phyloP scores from a whole-genome alignment of 345 rosid genomes.

The Sisymbrium irio region DNA sequence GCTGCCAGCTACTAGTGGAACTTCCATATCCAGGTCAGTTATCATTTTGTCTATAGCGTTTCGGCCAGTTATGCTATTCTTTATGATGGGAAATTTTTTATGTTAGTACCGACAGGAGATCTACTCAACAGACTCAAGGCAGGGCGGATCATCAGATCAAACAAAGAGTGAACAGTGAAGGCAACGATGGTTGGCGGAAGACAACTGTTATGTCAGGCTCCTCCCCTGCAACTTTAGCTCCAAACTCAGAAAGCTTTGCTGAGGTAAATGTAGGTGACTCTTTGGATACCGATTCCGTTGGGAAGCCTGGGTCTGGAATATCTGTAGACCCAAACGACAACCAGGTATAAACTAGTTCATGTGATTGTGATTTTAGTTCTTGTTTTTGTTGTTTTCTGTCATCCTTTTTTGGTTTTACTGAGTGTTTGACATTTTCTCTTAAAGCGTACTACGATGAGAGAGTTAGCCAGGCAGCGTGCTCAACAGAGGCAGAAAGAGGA shows the following conservation, averaged over 20 bases:
- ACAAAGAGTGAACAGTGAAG: slow-evolving; percentile 52
- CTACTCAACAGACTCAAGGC: slow-evolving; percentile 51
- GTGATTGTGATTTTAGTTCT: not conserved
- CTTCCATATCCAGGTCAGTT: slow-evolving; percentile 55
- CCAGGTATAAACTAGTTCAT: slow-evolving; percentile 47
- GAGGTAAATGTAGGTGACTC: slow-evolving; percentile 38
- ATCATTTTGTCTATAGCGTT: slow-evolving; percentile 18
- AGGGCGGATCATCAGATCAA: slow-evolving; percentile 55
- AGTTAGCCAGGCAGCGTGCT: slow-evolving; percentile 64
- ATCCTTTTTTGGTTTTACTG: slow-evolving; percentile 5
- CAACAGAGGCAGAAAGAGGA: slow-evolving; percentile 77
- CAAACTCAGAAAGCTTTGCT: slow-evolving; percentile 42
- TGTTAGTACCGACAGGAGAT: slow-evolving; percentile 54
- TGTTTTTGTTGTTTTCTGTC: slow-evolving; percentile 17
- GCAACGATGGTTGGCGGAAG: slow-evolving; percentile 58
- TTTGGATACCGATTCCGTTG: slow-evolving; percentile 32
- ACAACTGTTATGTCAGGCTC: slow-evolving; percentile 41
- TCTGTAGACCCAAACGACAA: slow-evolving; percentile 49
- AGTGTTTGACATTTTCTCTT: slow-evolving; percentile 19
- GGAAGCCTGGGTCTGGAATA: slow-evolving; percentile 39
- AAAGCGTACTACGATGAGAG: slow-evolving; percentile 77
- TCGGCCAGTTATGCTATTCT: slow-evolving; percentile 29
- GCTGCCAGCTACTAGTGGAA: slow-evolving; percentile 23
- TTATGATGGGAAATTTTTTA: slow-evolving; percentile 37
- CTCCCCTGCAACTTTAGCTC: slow-evolving; percentile 29